Evolutionary conservation across 192 early-diverging fungal genomes (phyloP).

Genomic region (Entophlyctis luteolus): DNA sequence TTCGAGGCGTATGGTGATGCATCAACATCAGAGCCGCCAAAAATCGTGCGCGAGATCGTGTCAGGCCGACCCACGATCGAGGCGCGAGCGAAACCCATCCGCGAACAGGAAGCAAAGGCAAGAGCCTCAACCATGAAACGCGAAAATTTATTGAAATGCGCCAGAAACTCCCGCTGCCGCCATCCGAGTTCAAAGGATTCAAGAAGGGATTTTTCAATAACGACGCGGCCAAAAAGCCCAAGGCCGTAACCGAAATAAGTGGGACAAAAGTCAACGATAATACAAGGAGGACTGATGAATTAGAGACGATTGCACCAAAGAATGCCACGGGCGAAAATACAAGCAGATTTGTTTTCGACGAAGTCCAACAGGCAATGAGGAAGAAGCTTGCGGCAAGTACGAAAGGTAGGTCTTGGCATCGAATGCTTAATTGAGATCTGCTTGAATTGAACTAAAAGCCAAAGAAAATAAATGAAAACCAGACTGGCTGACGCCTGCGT

Average conservation of each 20-base stretch:
- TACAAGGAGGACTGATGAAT: background rate
- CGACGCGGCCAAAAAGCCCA: too few species aligned
- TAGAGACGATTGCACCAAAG: constrained; percentile 1
- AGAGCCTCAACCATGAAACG: background rate
- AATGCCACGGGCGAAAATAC: background rate
- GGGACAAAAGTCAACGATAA: background rate
- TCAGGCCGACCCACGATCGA: too few species aligned
- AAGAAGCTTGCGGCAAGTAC: constrained; percentile 21
- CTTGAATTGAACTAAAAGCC: constrained; percentile 17
- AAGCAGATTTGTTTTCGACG: constrained; percentile 23
- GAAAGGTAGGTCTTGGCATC: constrained; percentile 23
- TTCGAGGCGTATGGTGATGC: background rate
- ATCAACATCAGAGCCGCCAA: background rate
- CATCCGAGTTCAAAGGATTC: background rate
- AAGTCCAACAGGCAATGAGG: constrained; percentile 44
- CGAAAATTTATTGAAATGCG: background rate
- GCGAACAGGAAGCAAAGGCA: too few species aligned
- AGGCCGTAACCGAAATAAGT: background rate
- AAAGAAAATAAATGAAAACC: background rate
- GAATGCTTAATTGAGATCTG: too few species aligned
- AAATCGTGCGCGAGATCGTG: background rate
- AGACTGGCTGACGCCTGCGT: constrained; percentile 47
- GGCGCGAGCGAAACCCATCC: too few species aligned
- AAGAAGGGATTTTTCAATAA: constrained; percentile 29
- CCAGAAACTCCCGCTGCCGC: background rate